A percentile compares a stretch with the other conserved stretches of the same genome.
These are phyloP conservation scores for Colletotrichum neosansevieriae DNA, from an alignment of 2,329 filamentous ascomycete species.

Conservation along the genomic window DNA sequence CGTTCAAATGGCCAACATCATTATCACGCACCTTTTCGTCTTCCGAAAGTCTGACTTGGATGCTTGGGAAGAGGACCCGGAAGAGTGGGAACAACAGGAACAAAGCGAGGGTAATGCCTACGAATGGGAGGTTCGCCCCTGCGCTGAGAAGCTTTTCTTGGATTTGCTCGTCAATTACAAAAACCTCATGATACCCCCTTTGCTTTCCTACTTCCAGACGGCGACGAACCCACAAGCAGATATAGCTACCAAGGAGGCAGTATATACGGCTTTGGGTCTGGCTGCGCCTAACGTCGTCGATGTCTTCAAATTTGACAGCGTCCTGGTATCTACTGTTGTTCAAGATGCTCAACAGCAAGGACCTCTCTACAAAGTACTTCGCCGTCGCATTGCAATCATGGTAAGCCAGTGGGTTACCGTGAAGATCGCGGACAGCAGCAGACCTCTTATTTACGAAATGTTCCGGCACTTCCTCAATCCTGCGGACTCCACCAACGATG, in stretches of 20 bases:
- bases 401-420: conserved; percentile 91
- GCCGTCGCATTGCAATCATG: conserved; percentile 88
- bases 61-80: conserved; percentile 93
- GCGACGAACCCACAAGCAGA: conserved; percentile 76
- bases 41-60: conserved; percentile 88
- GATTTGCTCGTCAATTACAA: conserved; percentile 93
- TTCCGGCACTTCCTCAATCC: conserved; percentile 87
- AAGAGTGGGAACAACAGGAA: conserved; percentile 94
- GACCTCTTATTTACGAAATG: conserved; percentile 85
- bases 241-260: conserved; percentile 89
- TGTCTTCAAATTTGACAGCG: conserved; percentile 84
- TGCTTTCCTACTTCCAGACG: conserved; percentile 85
- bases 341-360: conserved; percentile 78
- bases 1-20: conserved; percentile 82
- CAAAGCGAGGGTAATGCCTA: conserved; percentile 87
- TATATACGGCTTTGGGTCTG: conserved; percentile 93
- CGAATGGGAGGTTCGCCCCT: conserved; percentile 93
- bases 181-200: conserved; percentile 79
- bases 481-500: conserved; percentile 83
- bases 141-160: conserved; percentile 92
- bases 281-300: conserved; percentile 81
- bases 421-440: conserved; percentile 75
- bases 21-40: conserved; percentile 89
- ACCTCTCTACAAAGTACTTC: conserved; percentile 80
- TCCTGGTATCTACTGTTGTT: conserved; percentile 81